Evolutionary conservation across 179 eudicot species (phyloP), one percentile per base, ranked within the genome.

Genomic region (Beta macrorhiza): DNA sequence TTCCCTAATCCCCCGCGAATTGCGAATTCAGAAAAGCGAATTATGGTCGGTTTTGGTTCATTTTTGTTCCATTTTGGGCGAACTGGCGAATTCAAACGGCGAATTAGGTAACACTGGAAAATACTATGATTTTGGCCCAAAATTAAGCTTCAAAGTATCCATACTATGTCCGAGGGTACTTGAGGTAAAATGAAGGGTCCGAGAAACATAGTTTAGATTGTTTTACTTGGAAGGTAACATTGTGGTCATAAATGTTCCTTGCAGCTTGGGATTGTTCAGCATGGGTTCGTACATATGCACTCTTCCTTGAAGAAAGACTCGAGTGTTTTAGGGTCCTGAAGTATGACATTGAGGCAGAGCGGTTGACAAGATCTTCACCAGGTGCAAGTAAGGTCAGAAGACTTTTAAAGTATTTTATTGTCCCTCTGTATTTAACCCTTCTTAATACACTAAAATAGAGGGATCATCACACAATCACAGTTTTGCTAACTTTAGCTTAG

Each of bases 181-280:
- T 7, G 53, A 5, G 53, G 53, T 49, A 49, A 49, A 49, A 7
- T 49, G 53, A 49, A 49, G 53, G 11, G 53, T 49, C 53, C 53
- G 53, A 49, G 53, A 49, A 49, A 49, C 53, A 49, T 49, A 49
- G 53, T 9, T 45, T 51, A 14, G n/a, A 22, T 42, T 44, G 7
- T 49, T 67, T 72, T 56, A 29, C 65, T 53, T 58, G 42, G 22
- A 42, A 45, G 10, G 7, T 78, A 12, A 70, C 32, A 8, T 49
- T 47, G 56, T 9, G 75, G 80, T 0, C 52, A 62, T 74, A 70
- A 29, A 15, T 57, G 75, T 81, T 19, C 75, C 64, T 61, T 84
- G 88, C 89, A 93, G 99, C 98, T 57, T 93, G 97, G 95, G 99
- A 95, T 85, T 95, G 98, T 83, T 93, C 99, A 25, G 93, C 95